Evolutionary conservation across 495 filamentous ascomycete genomes (phyloP), one percentile per base, ranked within the genome.

Genomic region (Penicillium coprophilum): DNA sequence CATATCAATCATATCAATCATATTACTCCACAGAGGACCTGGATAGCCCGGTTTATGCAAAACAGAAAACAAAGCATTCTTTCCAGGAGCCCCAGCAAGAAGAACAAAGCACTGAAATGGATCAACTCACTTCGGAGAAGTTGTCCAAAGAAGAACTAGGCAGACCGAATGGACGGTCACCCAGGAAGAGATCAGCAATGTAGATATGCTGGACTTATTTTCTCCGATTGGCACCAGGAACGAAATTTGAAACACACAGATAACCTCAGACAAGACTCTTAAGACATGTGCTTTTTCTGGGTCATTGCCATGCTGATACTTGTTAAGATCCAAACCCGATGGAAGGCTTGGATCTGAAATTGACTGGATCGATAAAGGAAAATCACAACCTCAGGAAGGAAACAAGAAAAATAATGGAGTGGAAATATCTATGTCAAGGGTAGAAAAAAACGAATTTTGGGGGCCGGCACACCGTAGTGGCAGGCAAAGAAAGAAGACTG

Each of bases 401-500:
- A 28, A 36, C 20, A 50, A 32, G n/a, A 34, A 53, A 45, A 53
- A 56, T 57, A 57, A 49, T 49, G 58, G 64, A 58, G 50, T 49
- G 58, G 64, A 58, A 69, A 57, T 66, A 50, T 77, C 72, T 77
- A 76, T 76, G 64, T 61, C 55, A 59, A 53, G 40, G 19, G 39
- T 58, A 48, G 57, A 67, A 59, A 67, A 59, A 50, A 53, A 69
- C 55, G 55, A 47, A 53, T 58, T 63, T 68, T 61, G 68, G 56
- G 55, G 68, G 64, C 71, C 65, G 55, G 66, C 58, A 59, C 59
- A 67, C 66, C 62, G 61, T 58, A 55, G 60, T 65, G 72, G 62
- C 63, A 71, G 70, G 67, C 65, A 66, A 67, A 59, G 32, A 40
- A 31, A 57, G 55, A 66, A 72, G 61, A 69, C 68, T 74, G 61